Evolutionary conservation across 495 filamentous ascomycete species (phyloP), one percentile per base, ranked within the genome.

Genomic region (Endocarpon pusillum): DNA sequence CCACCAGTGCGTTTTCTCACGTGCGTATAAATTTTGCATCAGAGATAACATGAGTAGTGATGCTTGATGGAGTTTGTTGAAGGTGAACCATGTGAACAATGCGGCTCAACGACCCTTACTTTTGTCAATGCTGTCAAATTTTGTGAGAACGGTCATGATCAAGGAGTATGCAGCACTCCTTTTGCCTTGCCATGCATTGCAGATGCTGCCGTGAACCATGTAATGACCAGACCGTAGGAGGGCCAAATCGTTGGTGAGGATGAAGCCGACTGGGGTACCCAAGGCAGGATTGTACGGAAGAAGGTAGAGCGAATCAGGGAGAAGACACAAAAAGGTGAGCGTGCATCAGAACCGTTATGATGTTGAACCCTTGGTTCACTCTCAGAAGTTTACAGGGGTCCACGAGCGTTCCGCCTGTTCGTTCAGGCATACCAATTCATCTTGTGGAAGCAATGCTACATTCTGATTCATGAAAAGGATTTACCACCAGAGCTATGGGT

Each of bases 351-450:
- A 8, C 16, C 33, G 10, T 23, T 11, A 24, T 30, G 8, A 16
- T 33, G 18, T 42, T 55, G 35, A 55, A 35, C 12, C 7, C n/a
- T 21, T 32, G 7, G n/a, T n/a, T n/a, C n/a, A n/a, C n/a, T n/a
- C n/a, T n/a, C 33, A 15, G 12, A 36, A 69, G 63, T 62, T 33
- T 61, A 73, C 33, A 49, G 55, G 6, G 84, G 82, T 33, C 59
- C 61, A 31, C 57, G 70, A 26, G 86, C 76, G 18, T 64, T 67
- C 35, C 69, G 78, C 39, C 64, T 93, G n/a, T 93, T 75, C 52
- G 57, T 97, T 23, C 75, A 87, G 49, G 75, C 67, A 43, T 72
- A 82, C 34, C 89, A 96, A 53, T 55, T 94, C n/a, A 70, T 97
- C 19, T 55, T 87, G 1, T 69, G 74, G 59, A 79, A 81, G 50